Percentiles rank a stretch among this genome's conserved stretches.
Conservation (phyloP, 2,329 filamentous ascomycete genomes). For the Xylogone sp. region DNA sequence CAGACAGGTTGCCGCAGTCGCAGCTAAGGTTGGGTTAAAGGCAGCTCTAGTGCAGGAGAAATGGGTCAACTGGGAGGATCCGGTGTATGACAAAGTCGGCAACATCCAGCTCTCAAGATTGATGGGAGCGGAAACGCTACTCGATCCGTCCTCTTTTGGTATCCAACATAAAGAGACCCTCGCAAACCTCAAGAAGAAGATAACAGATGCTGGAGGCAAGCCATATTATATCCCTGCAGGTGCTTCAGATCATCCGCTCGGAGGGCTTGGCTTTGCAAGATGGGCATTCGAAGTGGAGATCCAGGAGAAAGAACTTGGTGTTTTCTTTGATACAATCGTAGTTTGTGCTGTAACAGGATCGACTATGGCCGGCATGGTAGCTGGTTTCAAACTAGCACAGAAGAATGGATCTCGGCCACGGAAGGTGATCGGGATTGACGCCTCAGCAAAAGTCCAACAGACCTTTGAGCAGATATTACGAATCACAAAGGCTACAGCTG, state of each 20-base stretch:
- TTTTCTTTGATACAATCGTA: slow-evolving; percentile 65
- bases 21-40: slow-evolving; percentile 53
- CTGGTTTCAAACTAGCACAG: slow-evolving; percentile 65
- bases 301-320: slow-evolving; percentile 56
- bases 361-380: slow-evolving; percentile 69
- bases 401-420: slow-evolving; percentile 41
- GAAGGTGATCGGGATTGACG: slow-evolving; percentile 65
- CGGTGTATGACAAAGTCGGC: slow-evolving; percentile 59
- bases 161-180: slow-evolving; percentile 66
- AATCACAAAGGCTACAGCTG: slow-evolving; percentile 61
- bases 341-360: slow-evolving; percentile 70
- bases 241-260: slow-evolving; percentile 66
- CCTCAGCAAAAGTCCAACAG: slow-evolving; percentile 54
- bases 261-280: slow-evolving; percentile 65
- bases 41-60: slow-evolving; percentile 60
- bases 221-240: slow-evolving; percentile 72
- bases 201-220: slow-evolving; percentile 48
- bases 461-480: slow-evolving; percentile 63
- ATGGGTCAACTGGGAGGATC: slow-evolving; percentile 62
- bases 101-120: slow-evolving; percentile 68
- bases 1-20: slow-evolving; percentile 61
- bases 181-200: slow-evolving; percentile 48
- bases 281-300: slow-evolving; percentile 66
- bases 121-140: slow-evolving; percentile 61
- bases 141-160: slow-evolving; percentile 59